Evolutionary conservation across 805 yeast genomes (phyloP).

Genomic region (Ogataea ramenticola): DNA sequence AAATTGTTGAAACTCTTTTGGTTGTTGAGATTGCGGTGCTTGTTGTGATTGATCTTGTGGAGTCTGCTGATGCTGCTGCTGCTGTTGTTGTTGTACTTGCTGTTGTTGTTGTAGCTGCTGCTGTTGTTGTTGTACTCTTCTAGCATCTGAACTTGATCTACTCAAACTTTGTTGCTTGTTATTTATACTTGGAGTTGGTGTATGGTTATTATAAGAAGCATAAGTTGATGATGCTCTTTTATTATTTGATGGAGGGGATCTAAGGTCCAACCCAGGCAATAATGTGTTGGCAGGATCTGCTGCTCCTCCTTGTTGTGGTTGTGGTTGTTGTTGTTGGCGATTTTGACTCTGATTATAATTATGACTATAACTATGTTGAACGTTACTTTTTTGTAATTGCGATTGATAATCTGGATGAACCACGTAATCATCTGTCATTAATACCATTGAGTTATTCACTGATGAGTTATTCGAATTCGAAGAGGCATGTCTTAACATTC

Average conservation of each 20-base stretch:
- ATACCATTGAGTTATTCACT: conserved; percentile 9
- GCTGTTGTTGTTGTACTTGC: conserved; percentile 1
- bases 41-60: conserved; percentile 10
- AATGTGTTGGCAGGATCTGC: not conserved
- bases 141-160: not conserved
- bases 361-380: not conserved
- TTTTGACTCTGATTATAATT: not conserved
- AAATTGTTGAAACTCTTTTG: conserved; percentile 36
- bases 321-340: too few relatives aligned
- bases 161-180: not conserved
- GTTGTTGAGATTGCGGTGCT: not conserved
- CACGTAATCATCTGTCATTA: conserved; percentile 16
- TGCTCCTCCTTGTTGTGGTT: too few relatives aligned
- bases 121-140: conserved; percentile 1
- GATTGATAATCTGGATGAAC: conserved; percentile 11
- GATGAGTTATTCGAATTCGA: conserved; percentile 5
- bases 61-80: conserved; percentile 26
- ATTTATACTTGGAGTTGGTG: not conserved
- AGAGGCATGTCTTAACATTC: conserved; percentile 57
- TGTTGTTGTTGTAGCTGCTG: conserved; percentile 5
- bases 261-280: not conserved
- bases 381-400: not conserved
- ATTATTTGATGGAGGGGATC: not conserved
- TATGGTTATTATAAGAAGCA: not conserved
- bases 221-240: not conserved